phyloP scores from a whole-genome alignment of 2,329 filamentous ascomycete genomes.

The Sclerotinia sclerotiorum region DNA sequence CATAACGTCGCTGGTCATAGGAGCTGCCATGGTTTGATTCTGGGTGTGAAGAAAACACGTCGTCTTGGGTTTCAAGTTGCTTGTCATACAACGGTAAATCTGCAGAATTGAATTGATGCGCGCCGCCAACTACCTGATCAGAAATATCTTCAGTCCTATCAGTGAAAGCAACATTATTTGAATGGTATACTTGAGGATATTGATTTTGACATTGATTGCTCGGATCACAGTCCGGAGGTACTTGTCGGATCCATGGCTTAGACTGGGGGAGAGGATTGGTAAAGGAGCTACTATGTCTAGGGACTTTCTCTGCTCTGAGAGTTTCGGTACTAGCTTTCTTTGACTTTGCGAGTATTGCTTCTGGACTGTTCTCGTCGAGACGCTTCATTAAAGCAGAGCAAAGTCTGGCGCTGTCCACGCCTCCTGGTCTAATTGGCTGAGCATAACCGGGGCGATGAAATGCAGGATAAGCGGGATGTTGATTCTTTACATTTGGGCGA shows the following conservation, averaged over 20 bases:
- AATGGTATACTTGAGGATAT: constrained; percentile 25
- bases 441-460: constrained; percentile 28
- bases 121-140: constrained; percentile 26
- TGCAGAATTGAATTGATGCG: constrained; percentile 33
- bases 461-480: constrained; percentile 35
- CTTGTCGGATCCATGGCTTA: constrained; percentile 35
- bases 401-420: constrained; percentile 57
- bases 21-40: not conserved
- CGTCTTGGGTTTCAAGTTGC: constrained; percentile 28
- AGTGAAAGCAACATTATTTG: constrained; percentile 24
- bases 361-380: constrained; percentile 46
- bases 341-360: constrained; percentile 30
- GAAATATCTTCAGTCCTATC: constrained; percentile 27
- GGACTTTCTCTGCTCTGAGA: constrained; percentile 21
- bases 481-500: constrained; percentile 35
- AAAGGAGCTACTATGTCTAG: constrained; percentile 29
- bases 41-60: constrained; percentile 33
- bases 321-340: constrained; percentile 30
- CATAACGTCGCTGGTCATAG: not conserved
- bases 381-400: constrained; percentile 65
- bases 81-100: constrained; percentile 27
- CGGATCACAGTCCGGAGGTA: constrained; percentile 26
- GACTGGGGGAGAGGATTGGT: constrained; percentile 24
- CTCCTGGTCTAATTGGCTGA: constrained; percentile 26
- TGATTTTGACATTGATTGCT: constrained; percentile 9